Percentiles rank a stretch among this genome's conserved stretches.
phyloP scores from a whole-genome alignment of 2,329 filamentous ascomycete genomes.

The Fusarium floridanum region DNA sequence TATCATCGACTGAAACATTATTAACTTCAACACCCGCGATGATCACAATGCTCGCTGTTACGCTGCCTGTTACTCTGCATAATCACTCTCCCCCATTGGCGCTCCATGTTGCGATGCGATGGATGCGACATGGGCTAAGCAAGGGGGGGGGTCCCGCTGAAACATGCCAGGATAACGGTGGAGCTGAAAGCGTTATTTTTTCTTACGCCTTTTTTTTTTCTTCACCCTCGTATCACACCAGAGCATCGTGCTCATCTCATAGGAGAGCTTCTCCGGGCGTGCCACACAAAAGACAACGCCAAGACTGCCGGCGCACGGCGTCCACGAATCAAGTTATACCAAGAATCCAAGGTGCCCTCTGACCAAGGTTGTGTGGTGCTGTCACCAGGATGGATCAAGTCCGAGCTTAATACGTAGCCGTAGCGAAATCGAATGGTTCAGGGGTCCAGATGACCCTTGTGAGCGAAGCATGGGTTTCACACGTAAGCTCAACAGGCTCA shows the following conservation, averaged over 20 bases:
- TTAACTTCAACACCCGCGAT: background rate
- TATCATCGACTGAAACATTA: background rate
- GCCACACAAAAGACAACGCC: background rate
- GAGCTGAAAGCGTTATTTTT: background rate
- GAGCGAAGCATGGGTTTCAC: background rate
- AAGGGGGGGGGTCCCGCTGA: background rate
- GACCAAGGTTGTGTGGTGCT: background rate
- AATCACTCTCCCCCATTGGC: background rate
- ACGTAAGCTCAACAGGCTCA: background rate
- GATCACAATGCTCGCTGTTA: background rate
- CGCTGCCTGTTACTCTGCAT: background rate
- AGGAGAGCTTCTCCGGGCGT: background rate
- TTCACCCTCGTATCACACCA: background rate
- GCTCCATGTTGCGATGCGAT: background rate
- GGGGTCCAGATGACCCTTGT: background rate
- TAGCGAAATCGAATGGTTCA: constrained; percentile 2
- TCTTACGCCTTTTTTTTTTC: background rate
- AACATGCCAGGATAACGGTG: background rate
- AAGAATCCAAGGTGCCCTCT: background rate
- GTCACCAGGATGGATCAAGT: background rate
- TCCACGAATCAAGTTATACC: constrained; percentile 3
- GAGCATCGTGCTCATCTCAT: background rate
- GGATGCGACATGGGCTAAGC: background rate
- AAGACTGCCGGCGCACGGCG: background rate
- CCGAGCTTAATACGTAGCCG: background rate